Percentiles rank a stretch among this genome's conserved stretches.
Evolutionary conservation across 2,329 filamentous ascomycete species (phyloP).

Genomic region (Alternaria postmessia): DNA sequence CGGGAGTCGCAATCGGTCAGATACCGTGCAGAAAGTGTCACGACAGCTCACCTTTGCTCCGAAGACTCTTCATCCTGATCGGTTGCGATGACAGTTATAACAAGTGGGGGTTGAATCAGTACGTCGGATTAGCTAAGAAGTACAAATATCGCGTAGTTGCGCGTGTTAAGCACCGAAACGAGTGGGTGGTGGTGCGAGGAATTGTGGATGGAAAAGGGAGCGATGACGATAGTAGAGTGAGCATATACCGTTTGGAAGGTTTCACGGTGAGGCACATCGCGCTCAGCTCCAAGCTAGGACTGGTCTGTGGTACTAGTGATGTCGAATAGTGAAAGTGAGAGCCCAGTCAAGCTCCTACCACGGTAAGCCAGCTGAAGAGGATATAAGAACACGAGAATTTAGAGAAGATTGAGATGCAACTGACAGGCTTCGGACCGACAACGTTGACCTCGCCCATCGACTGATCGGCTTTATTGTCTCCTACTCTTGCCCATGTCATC

Average conservation of each 20-base stretch:
- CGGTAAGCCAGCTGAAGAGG: constrained; percentile 6
- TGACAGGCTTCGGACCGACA: not conserved
- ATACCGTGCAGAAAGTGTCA: not conserved
- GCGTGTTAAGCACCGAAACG: not conserved
- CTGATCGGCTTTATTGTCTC: not conserved
- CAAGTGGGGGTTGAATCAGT: not conserved
- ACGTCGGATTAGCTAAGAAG: not conserved
- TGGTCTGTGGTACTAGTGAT: not conserved
- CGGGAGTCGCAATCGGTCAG: not conserved
- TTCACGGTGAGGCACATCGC: constrained; percentile 6
- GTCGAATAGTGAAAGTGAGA: constrained; percentile 2
- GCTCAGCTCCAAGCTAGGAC: constrained; percentile 1
- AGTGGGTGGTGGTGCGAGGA: not conserved
- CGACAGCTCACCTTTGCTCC: constrained; percentile 24
- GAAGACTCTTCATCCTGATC: constrained; percentile 29
- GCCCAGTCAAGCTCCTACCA: not conserved
- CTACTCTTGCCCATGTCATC: not conserved
- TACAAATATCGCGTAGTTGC: not conserved
- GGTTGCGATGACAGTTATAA: not conserved
- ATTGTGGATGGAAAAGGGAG: not conserved
- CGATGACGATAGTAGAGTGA: not conserved
- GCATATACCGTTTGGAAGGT: not conserved
- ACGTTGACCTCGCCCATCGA: not conserved
- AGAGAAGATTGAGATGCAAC: not conserved
- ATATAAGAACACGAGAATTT: not conserved